phyloP scores from a whole-genome alignment of 1,284 basidiomycete genomes.

The Papiliotrema fonsecae region DNA sequence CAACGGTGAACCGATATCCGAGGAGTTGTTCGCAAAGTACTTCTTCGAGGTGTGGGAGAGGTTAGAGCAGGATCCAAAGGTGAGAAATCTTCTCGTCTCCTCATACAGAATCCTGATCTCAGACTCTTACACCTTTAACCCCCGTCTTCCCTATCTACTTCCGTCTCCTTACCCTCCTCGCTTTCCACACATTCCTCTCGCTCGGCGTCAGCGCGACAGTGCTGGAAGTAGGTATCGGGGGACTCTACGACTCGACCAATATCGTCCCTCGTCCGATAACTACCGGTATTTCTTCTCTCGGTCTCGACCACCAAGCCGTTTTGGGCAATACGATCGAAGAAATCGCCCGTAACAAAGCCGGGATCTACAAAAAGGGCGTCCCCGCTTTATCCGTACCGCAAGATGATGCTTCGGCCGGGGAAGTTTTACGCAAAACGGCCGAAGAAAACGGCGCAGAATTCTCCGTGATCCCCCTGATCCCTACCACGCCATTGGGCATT shows the following conservation, averaged over 20 bases:
- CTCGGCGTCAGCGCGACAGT: constrained; percentile 75
- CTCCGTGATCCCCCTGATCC: constrained; percentile 33
- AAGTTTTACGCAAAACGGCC: constrained; percentile 64
- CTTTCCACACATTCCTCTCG: constrained; percentile 83
- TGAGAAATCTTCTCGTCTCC: constrained; percentile 34
- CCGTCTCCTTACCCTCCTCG: constrained; percentile 84
- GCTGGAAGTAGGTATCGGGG: constrained; percentile 95
- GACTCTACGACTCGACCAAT: constrained; percentile 93
- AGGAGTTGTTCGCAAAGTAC: constrained; percentile 79
- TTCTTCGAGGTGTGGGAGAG: constrained; percentile 98
- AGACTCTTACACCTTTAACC: constrained; percentile 54
- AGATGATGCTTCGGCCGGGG: constrained; percentile 56
- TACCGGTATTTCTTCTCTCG: constrained; percentile 84
- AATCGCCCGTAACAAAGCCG: constrained; percentile 94
- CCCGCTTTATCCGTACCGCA: constrained; percentile 82
- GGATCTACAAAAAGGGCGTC: constrained; percentile 88
- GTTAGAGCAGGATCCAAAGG: constrained; percentile 64
- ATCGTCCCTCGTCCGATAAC: constrained; percentile 85
- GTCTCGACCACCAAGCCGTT: constrained; percentile 87
- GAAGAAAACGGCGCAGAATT: constrained; percentile 57
- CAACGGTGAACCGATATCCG: constrained; percentile 83
- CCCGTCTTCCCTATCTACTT: constrained; percentile 79
- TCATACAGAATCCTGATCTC: not conserved
- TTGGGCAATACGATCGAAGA: constrained; percentile 84
- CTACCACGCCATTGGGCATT: constrained; percentile 58